Base-by-base conservation (phyloP, 768 basidiomycete species). In the Rhizopogon roseolus region DNA sequence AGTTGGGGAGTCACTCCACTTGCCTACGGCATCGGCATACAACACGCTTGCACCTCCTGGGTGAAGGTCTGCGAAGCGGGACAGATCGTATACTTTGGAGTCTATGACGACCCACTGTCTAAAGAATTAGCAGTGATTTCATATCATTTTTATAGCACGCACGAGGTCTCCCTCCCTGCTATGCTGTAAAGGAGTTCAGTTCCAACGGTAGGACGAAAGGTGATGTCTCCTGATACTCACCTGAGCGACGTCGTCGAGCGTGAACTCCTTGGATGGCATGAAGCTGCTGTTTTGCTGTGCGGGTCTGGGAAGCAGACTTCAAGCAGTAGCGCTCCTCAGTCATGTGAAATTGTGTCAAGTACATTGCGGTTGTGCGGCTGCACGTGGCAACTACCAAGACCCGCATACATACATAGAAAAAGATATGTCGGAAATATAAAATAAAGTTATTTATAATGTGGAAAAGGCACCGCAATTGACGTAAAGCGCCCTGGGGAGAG, bases 141-240 rank as follows among this genome's bases (percentile, higher is more conserved):
- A 13, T 19, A 36, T 2, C 11, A 1, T 6, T 25, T 19, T 13
- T 45, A 41, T 14, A 36, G 49, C 27, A 72, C 81, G 64, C 57
- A 88, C 90, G 59, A 97, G 68, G 68, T 95, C 86, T 45, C 88
- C 90, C 61, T 85, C 82, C 63, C 81, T 86, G 76, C 93, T 91
- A 71, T 97, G 94, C 93, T 97, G 57, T 10, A 49, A 43, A 48
- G 29, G 39, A 37, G 17, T 13, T 49, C 29, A 44, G 49, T 32
- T 5, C 45, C 22, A 50, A 32, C 38, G 1, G 7, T 29, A 43
- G 40, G 49, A 5, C 9, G 28, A 14, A 49, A 28, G 41, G 34
- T 10, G 5, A 10, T 22, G 28, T 13, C 29, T 34, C 11, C 25
- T 6, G 25, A 13, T 32, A 62, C 74, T 49, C 56, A 89, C 90